phyloP scores from a whole-genome alignment of 2,329 filamentous ascomycete genomes.

The Botrytis pseudocinerea region DNA sequence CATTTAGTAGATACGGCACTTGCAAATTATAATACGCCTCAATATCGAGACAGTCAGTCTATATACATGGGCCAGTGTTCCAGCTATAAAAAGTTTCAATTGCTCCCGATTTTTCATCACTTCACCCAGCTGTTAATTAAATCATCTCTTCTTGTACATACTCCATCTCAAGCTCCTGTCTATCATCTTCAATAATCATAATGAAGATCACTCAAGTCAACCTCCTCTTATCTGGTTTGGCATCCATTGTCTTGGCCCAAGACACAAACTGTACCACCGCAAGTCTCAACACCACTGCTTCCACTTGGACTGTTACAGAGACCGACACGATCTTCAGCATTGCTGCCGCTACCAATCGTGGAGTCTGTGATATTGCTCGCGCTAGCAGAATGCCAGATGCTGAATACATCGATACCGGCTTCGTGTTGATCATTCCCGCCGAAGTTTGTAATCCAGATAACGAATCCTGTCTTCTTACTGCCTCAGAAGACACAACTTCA shows the following conservation, averaged over 20 bases:
- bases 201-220: not conserved
- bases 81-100: not conserved
- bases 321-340: constrained; percentile 1
- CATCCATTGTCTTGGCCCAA: not conserved
- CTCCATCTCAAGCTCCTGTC: not conserved
- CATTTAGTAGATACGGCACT: not conserved
- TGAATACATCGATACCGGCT: not conserved
- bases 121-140: not conserved
- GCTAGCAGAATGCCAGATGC: constrained; percentile 11
- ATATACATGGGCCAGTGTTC: not conserved
- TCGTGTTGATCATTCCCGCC: constrained; percentile 3
- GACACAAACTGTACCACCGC: not conserved
- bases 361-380: constrained; percentile 3
- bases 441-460: not conserved
- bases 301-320: not conserved
- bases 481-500: not conserved
- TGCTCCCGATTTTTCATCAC: not conserved
- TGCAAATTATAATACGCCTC: not conserved
- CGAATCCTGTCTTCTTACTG: constrained; percentile 1
- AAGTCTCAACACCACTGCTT: constrained; percentile 18
- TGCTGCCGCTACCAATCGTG: constrained; percentile 5
- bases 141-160: not conserved
- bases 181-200: not conserved
- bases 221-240: not conserved
- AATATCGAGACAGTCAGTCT: not conserved